Percentiles rank a stretch among this genome's conserved stretches.
Conservation (phyloP, 257 asterid species). For the Nicotiana otophora region DNA sequence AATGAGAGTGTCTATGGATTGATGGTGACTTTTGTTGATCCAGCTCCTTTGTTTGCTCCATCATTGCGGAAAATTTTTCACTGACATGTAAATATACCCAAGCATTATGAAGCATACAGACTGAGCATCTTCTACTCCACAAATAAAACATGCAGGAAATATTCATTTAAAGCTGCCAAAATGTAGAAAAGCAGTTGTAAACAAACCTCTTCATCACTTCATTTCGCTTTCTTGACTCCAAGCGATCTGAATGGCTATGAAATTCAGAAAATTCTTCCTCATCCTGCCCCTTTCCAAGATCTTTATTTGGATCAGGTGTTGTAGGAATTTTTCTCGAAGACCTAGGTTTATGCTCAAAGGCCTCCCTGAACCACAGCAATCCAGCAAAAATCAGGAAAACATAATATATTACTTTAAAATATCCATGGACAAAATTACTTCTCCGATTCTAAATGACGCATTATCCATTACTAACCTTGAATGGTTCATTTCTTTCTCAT, state of each 20-base stretch:
- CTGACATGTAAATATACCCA: conserved; percentile 27
- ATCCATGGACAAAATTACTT: conserved; percentile 3
- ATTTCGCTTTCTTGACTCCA: conserved; percentile 31
- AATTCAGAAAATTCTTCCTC: conserved; percentile 23
- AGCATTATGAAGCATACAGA: background rate
- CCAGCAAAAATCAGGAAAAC: conserved; percentile 10
- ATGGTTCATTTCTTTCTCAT: conserved; percentile 28
- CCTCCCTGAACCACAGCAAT: conserved; percentile 35
- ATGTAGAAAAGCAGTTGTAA: conserved; percentile 4
- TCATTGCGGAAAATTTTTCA: conserved; percentile 33
- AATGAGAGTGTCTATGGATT: conserved; percentile 20
- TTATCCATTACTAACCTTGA: conserved; percentile 28
- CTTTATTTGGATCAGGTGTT: conserved; percentile 25
- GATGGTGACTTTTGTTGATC: conserved; percentile 33
- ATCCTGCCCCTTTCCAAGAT: conserved; percentile 10
- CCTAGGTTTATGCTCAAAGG: conserved; percentile 26
- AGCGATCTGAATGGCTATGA: conserved; percentile 26
- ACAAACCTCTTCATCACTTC: conserved; percentile 43
- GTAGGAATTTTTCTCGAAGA: conserved; percentile 34
- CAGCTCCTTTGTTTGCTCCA: conserved; percentile 31
- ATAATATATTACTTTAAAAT: conserved; percentile 11
- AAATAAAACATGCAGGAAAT: conserved; percentile 10
- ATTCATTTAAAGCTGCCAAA: conserved; percentile 2
- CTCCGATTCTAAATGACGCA: background rate
- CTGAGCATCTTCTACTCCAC: conserved; percentile 2